phyloP scores from a whole-genome alignment of 148 eudicot species.

The Rhododendron henanense region DNA sequence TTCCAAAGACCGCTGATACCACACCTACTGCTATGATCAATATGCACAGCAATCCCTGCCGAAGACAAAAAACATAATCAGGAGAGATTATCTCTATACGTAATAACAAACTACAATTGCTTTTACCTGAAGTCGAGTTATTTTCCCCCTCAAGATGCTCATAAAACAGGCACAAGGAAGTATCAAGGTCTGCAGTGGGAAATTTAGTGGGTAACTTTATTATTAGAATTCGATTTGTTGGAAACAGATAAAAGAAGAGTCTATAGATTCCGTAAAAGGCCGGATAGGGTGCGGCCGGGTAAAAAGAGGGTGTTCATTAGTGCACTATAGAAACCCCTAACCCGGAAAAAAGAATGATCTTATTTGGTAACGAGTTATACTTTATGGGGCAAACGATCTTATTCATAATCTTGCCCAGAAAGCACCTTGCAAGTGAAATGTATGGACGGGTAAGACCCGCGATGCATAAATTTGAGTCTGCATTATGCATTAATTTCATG shows the following conservation, averaged over 20 bases:
- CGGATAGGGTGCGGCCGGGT: not conserved
- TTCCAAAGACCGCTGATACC: slow-evolving; percentile 61
- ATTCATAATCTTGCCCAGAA: not conserved
- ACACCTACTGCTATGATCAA: slow-evolving; percentile 52
- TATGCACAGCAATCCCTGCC: slow-evolving; percentile 49
- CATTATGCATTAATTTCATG: not conserved
- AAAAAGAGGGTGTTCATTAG: not conserved
- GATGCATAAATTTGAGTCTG: not conserved
- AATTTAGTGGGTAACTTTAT: not conserved
- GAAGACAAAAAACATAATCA: not conserved
- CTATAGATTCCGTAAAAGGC: not conserved
- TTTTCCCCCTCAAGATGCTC: slow-evolving; percentile 44
- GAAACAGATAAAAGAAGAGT: not conserved
- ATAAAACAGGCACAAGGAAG: slow-evolving; percentile 61
- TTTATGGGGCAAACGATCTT: not conserved
- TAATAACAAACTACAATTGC: not conserved
- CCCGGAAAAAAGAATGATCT: not conserved
- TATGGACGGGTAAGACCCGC: not conserved
- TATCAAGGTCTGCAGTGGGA: slow-evolving; percentile 40
- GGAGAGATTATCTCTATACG: not conserved
- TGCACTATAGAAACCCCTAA: not conserved
- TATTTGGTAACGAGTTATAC: not conserved
- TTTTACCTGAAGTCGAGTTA: slow-evolving; percentile 42
- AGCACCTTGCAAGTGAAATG: not conserved
- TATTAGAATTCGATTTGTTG: not conserved